Percentiles rank a stretch among this genome's conserved stretches.
These are phyloP conservation scores for Diphasiastrum complanatum DNA, from an alignment of 83 land plant species.

Conservation along the genomic window DNA sequence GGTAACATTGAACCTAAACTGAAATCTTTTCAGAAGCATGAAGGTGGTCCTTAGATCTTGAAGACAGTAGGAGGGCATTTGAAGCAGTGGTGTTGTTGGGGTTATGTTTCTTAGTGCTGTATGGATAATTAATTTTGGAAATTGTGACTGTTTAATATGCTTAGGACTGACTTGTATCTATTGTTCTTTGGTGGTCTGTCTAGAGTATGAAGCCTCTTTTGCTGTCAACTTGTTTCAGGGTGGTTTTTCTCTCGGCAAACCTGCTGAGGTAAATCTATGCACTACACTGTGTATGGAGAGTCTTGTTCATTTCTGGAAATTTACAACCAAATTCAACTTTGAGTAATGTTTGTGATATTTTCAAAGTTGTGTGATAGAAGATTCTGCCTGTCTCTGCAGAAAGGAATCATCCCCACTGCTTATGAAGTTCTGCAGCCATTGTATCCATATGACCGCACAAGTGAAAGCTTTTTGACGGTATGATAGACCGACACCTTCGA, in stretches of 20 bases:
- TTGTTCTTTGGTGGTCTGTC: too few relatives aligned
- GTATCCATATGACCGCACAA: slow-evolving; percentile 79
- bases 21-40: too few relatives aligned
- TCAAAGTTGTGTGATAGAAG: background rate
- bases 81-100: too few relatives aligned
- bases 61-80: too few relatives aligned
- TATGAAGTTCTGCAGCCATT: slow-evolving; percentile 49
- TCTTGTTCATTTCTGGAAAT: slow-evolving; percentile 6
- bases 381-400: slow-evolving; percentile 34
- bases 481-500: slow-evolving; percentile 11
- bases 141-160: too few relatives aligned
- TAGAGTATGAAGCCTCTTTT: slow-evolving; percentile 86
- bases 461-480: slow-evolving; percentile 70
- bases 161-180: too few relatives aligned
- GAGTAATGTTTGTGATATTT: background rate
- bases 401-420: slow-evolving; percentile 35
- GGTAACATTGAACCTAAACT: too few relatives aligned
- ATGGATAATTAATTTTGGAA: too few relatives aligned
- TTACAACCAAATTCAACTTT: slow-evolving; percentile 8
- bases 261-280: slow-evolving; percentile 59
- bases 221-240: slow-evolving; percentile 66
- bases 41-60: too few relatives aligned
- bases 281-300: background rate
- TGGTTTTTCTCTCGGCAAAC: slow-evolving; percentile 82
- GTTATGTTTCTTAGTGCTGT: too few relatives aligned